Evolutionary conservation across 2,329 filamentous ascomycete species (phyloP), one percentile per base, ranked within the genome.

Genomic region (Arthrinium phaeospermum): DNA sequence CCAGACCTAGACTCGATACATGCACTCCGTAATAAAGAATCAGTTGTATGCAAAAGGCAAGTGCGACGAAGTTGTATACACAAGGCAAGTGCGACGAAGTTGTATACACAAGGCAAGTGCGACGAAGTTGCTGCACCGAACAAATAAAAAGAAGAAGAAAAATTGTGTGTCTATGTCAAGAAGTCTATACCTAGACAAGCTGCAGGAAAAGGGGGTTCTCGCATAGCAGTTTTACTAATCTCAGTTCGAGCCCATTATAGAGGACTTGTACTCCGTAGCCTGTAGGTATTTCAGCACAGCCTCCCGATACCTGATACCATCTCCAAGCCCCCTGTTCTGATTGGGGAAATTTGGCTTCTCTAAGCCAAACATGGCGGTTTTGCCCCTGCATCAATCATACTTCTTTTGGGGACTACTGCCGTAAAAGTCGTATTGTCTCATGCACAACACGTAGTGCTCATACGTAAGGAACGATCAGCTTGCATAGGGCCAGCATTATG

Each of bases 301-400:
- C 57, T 64, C 57, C 57, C 12, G 19, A 64, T 22, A n/a, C 22
- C 27, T n/a, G 27, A 30, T 30, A 30, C 27, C n/a, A n/a, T 64
- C 57, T 64, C 57, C 57, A 64, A 41, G 34, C 19, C 53, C 53
- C 53, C 30, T 34, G 53, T 64, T 22, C 34, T 41, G 34, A 22
- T n/a, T 22, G 34, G 57, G 57, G 57, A 64, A 41, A n/a, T 12
- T 41, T 64, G 34, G 34, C 57, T 64, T 64, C 10, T 34, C 57
- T 64, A 64, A 41, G 57, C 57, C 57, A 64, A 41, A 64, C 34
- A 13, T 14, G 57, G 57, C 34, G 13, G 57, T 5, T 5, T 27
- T 64, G 57, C 57, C 57, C 57, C 57, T 64, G 57, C 57, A 64
- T 41, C 57, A 64, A 64, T 41, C 34, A 19, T 37, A 64, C 22